These are phyloP conservation scores for Perkinsus marinus DNA, from an alignment of 169 alveolate species.

Conservation along the genomic window DNA sequence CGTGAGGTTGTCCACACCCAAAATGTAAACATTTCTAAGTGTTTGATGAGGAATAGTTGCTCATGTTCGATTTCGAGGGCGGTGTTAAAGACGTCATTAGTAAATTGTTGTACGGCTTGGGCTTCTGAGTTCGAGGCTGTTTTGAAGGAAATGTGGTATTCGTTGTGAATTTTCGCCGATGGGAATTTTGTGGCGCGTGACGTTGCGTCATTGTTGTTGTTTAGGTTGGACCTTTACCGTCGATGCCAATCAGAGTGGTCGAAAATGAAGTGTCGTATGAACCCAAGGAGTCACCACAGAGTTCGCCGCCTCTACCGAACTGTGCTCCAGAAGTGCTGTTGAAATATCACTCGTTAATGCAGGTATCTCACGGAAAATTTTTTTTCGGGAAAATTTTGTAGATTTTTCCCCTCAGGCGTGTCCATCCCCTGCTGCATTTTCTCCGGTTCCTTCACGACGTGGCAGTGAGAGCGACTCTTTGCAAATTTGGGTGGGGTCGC, in stretches of 20 bases:
- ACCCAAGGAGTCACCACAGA: not conserved
- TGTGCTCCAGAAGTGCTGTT: not conserved
- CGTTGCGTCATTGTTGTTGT: not conserved
- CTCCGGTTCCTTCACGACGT: not conserved
- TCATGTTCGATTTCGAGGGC: too few relatives aligned
- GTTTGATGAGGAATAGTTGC: too few relatives aligned
- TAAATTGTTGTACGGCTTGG: too few relatives aligned
- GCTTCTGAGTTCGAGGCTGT: too few relatives aligned
- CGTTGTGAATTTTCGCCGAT: too few relatives aligned
- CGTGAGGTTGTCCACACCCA: not conserved
- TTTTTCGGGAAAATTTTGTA: not conserved
- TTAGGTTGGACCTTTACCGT: too few relatives aligned
- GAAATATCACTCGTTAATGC: not conserved
- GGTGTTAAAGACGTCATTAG: too few relatives aligned
- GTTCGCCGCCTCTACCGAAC: not conserved
- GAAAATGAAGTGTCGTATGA: not conserved
- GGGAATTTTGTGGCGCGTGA: not conserved
- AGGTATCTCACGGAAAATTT: not conserved
- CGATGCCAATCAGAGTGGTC: not conserved
- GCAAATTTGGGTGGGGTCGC: not conserved
- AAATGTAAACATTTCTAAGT: not conserved
- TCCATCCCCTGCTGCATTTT: not conserved
- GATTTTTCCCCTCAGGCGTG: not conserved
- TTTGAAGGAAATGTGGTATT: too few relatives aligned
- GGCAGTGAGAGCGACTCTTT: not conserved